Evolutionary conservation across 2,329 filamentous ascomycete genomes (phyloP).

Genomic region (Colletotrichum siamense): DNA sequence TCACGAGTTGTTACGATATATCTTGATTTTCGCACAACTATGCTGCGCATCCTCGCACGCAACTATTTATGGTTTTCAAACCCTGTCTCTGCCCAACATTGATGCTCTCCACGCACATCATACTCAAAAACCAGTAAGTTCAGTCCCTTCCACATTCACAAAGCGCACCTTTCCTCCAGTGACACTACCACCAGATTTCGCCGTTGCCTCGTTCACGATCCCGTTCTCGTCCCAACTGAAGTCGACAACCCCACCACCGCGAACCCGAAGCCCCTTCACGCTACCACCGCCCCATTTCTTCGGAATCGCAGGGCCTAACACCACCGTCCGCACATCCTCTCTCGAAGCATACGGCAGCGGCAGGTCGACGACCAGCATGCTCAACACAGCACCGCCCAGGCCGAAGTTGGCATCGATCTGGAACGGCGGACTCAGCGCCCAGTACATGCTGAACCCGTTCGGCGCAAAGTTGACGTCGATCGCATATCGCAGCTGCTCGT

Average conservation of each 20-base stretch:
- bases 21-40: background rate
- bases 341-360: constrained; percentile 30
- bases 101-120: background rate
- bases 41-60: background rate
- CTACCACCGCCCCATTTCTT: constrained; percentile 45
- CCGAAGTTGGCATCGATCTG: constrained; percentile 68
- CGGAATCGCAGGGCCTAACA: constrained; percentile 54
- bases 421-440: constrained; percentile 49
- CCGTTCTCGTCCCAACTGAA: constrained; percentile 48
- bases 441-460: constrained; percentile 60
- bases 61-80: background rate
- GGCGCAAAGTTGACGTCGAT: constrained; percentile 53
- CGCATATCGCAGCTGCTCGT: constrained; percentile 53
- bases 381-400: constrained; percentile 51
- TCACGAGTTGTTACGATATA: background rate
- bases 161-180: constrained; percentile 10
- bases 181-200: background rate
- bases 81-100: rapidly evolving
- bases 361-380: constrained; percentile 58
- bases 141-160: constrained; percentile 15
- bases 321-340: constrained; percentile 36
- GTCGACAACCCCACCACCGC: constrained; percentile 47
- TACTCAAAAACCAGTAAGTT: background rate
- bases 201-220: constrained; percentile 30
- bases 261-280: constrained; percentile 48